Evolutionary conservation across 768 basidiomycete species (phyloP), one percentile per base, ranked within the genome.

Genomic region (Fibroporia radiculosa): DNA sequence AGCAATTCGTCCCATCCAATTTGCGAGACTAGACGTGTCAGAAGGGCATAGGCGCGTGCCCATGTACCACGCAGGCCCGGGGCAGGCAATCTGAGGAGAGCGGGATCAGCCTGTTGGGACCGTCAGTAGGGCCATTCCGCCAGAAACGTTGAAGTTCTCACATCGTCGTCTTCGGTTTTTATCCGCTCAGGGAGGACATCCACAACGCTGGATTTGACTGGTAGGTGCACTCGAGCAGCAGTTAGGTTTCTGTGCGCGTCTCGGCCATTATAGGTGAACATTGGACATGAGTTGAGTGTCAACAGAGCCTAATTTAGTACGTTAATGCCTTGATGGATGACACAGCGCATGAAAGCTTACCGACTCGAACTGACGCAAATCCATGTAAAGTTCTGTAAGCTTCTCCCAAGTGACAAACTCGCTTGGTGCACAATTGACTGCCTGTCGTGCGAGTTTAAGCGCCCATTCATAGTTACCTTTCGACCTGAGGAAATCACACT

Each of bases 381-480:
- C 93, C 37, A 97, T 93, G 60, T 95, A 96, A 42, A 95, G 67
- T 52, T 98, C 90, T 0, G 95, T 93, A 55, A 98, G 68, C 66
- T 96, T 98, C 59, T 97, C 93, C 93, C 96, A 99, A 0, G 95
- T 98, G 16, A 96, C 88, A 52, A 99, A 98, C 62, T 99, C 96
- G 68, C 89, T 93, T 5, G 96, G 96, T 0, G 96, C 96, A 53
- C 93, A 95, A 54, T 97, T 97, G 60, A 98, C 96, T 0, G 96
- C 96, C 58, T 97, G 90, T 50, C 79, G 78, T 0, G 95, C 95
- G 28, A 99, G 69, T 58, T 90, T 85, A 46, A 93, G 72, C 0
- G 93, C 93, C 90, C 91, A 97, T 24, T 86, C 86, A 28, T 71
- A 61, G 57, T 83, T 84, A 39, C 83, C 84, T 58, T 97, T 97